Evolutionary conservation across 805 yeast species (phyloP), one percentile per base, ranked within the genome.

Genomic region (Kazachstania africana): DNA sequence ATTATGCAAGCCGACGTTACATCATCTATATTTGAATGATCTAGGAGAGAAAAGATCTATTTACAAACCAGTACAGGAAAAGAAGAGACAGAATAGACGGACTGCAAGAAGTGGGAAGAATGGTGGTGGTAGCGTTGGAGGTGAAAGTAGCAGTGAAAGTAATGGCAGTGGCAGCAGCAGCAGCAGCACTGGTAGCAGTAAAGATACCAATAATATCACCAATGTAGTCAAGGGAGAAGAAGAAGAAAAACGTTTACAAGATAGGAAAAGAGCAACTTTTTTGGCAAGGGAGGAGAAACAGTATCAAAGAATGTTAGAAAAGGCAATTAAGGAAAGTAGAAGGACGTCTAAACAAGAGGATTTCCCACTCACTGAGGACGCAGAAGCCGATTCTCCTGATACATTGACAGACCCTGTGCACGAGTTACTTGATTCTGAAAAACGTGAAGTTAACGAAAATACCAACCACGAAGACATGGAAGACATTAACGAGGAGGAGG

Each of bases 1-100:
- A 53, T 57, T 60, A 42, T 88, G 98, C 60, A 72, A 76, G 40
- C 96, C 96, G 1, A 87, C 81, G 19, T 59, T 81, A 28, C 98
- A 88, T 53, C 39, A 42, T 16, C 28, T 54, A 6, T 52, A 53
- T 30, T 32, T 40, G 9, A 43, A 48, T 2, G 55, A 47, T 18
- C 28, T 39, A 16, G 55, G 51, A 2, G 47, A 42, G 17, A 37
- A 36, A 6, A 36, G 53, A 25, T 52, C 57, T 6, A 27, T 42
- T 8, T 53, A 53, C 37, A 50, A 47, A 43, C 80, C 70, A 5
- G 63, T 58, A 12, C 64, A 53, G 37, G 58, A 55, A 17, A 50
- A 53, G 37, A 50, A 43, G 35, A 42, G 52, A 31, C 42, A 51
- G 43, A 45, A 36, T 50, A 42, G 59, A 38, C 36, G 51, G 43